Evolutionary conservation across 768 basidiomycete species (phyloP).

Genomic region (Mycena venus): DNA sequence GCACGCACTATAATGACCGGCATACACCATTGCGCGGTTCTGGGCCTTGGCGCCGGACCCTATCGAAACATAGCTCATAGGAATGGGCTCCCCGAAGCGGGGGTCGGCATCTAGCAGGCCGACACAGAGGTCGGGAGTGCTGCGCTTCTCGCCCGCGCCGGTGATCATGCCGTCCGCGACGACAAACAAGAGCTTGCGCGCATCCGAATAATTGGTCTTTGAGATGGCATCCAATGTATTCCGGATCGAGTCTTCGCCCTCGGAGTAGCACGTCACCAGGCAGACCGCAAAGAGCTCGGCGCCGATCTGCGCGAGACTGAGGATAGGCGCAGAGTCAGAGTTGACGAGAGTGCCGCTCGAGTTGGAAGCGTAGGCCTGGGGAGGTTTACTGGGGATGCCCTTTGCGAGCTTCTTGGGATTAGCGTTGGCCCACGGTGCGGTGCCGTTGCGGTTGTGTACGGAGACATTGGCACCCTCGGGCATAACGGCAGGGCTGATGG

Average conservation of each 20-base stretch:
- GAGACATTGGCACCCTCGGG: conserved; percentile 96
- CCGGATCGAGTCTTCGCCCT: conserved; percentile 93
- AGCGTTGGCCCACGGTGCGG: conserved; percentile 90
- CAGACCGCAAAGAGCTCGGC: conserved; percentile 96
- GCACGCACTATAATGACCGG: conserved; percentile 96
- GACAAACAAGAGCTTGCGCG: conserved; percentile 91
- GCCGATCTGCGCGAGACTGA: conserved; percentile 92
- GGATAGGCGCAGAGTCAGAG: conserved; percentile 69
- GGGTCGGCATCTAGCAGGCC: conserved; percentile 92
- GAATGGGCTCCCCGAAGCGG: conserved; percentile 94
- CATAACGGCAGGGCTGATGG: conserved; percentile 95
- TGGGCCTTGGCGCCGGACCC: conserved; percentile 90
- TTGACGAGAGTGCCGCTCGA: conserved; percentile 72
- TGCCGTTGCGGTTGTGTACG: conserved; percentile 91
- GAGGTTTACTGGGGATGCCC: conserved; percentile 50
- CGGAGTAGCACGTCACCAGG: conserved; percentile 97
- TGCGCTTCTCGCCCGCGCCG: conserved; percentile 94
- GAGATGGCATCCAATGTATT: conserved; percentile 96
- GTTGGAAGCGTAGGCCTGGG: conserved; percentile 62
- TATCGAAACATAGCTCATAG: conserved; percentile 94
- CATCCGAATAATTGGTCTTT: conserved; percentile 89
- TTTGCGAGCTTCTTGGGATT: conserved; percentile 67
- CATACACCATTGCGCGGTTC: conserved; percentile 98
- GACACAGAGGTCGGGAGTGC: conserved; percentile 98
- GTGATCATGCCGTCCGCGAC: conserved; percentile 99